Conservation (phyloP, 768 basidiomycete species). For the Leccinum subtestaceum region DNA sequence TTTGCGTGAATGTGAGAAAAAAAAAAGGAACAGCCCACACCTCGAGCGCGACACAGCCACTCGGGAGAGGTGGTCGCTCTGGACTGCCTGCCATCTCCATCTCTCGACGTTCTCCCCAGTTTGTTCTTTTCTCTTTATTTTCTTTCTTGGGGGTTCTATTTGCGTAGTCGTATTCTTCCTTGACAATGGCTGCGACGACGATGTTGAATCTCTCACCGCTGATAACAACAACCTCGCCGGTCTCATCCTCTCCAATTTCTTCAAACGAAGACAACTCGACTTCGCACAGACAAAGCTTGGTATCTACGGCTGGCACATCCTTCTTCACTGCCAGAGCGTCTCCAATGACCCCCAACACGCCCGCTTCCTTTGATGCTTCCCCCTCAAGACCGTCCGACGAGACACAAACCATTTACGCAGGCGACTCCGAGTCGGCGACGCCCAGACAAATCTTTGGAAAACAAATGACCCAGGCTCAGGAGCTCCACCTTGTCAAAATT, state of each 20-base stretch:
- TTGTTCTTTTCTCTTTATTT: not conserved
- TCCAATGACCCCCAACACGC: conserved; percentile 20
- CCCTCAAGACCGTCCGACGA: conserved; percentile 36
- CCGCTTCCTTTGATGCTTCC: conserved; percentile 20
- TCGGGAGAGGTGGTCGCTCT: conserved; percentile 5
- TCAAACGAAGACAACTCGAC: conserved; percentile 11
- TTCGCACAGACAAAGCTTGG: conserved; percentile 24
- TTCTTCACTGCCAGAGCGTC: conserved; percentile 30
- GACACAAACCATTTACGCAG: conserved; percentile 29
- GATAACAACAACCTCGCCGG: conserved; percentile 17
- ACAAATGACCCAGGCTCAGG: conserved; percentile 36
- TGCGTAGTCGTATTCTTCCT: not conserved
- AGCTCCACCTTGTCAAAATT: conserved; percentile 55
- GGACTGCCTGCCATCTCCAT: not conserved
- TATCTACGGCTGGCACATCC: conserved; percentile 24
- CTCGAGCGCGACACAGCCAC: conserved; percentile 11
- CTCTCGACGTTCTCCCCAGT: not conserved
- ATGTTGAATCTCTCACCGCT: conserved; percentile 8
- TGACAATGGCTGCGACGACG: conserved; percentile 13
- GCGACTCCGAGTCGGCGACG: conserved; percentile 25
- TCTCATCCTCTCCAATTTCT: conserved; percentile 13
- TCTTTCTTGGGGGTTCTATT: not conserved
- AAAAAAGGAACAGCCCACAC: not conserved
- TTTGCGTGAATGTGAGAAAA: not conserved
- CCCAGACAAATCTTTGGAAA: conserved; percentile 33